Percentiles rank a stretch among this genome's conserved stretches.
These are phyloP conservation scores for Pseudonectria foliicola DNA, from an alignment of 2,329 filamentous ascomycete genomes.

Conservation along the genomic window DNA sequence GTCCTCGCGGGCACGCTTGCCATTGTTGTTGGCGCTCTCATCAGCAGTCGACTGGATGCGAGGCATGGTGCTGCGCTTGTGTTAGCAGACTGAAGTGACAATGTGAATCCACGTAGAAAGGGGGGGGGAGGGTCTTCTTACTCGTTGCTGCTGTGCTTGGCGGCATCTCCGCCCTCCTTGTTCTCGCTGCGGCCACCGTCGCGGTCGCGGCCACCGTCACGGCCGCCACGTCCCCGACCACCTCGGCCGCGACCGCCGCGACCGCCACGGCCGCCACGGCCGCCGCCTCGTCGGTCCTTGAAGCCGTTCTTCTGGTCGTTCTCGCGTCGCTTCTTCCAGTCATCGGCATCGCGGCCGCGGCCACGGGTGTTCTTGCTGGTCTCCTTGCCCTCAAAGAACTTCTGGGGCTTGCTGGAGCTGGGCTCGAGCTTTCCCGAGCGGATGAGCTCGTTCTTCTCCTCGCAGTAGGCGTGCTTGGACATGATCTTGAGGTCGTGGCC, in stretches of 20 bases:
- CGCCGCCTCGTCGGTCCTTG: slow-evolving; percentile 39
- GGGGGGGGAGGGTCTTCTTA: slow-evolving; percentile 8
- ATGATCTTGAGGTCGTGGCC: slow-evolving; percentile 72
- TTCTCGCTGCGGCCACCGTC: slow-evolving; percentile 20
- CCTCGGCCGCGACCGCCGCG: slow-evolving; percentile 38
- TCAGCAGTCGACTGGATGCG: slow-evolving; percentile 40
- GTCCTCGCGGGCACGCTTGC: slow-evolving; percentile 51
- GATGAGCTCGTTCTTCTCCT: slow-evolving; percentile 69
- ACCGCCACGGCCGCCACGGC: slow-evolving; percentile 33
- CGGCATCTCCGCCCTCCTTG: slow-evolving; percentile 19
- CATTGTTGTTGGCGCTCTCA: slow-evolving; percentile 31
- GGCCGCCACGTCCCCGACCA: slow-evolving; percentile 35
- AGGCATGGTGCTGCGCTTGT: slow-evolving; percentile 19
- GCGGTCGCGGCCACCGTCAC: slow-evolving; percentile 32
- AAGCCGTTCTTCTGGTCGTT: slow-evolving; percentile 55
- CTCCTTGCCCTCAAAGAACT: slow-evolving; percentile 45
- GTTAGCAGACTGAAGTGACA: slow-evolving; percentile 7
- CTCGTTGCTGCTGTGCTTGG: slow-evolving; percentile 21
- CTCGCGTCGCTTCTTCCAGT: slow-evolving; percentile 60
- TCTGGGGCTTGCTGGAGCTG: slow-evolving; percentile 34
- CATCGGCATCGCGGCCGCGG: slow-evolving; percentile 40
- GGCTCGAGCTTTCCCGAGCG: slow-evolving; percentile 62
- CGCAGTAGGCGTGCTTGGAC: slow-evolving; percentile 81
- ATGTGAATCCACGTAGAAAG: too few species aligned
- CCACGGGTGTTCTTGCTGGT: slow-evolving; percentile 32